Evolutionary conservation across 305 asterid species (phyloP), one percentile per base, ranked within the genome.

Genomic region (Rubia peregrina): DNA sequence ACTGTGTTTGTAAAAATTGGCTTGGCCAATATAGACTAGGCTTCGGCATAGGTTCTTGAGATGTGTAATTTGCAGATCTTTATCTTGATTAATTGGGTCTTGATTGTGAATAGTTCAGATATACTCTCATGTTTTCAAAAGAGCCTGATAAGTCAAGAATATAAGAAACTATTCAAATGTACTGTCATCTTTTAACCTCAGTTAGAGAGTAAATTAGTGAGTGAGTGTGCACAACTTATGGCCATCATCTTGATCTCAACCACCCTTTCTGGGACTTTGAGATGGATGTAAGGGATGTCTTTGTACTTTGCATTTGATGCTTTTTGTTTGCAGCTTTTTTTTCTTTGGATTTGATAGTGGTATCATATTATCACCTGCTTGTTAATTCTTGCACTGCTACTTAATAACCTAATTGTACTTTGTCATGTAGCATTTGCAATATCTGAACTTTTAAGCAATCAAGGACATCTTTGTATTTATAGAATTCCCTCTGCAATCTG

Each of bases 191-290:
- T 64, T 64, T 40, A n/a, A 11, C 53, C 41, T 64, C 19, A 17
- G 51, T 64, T 40, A 64, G 40, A 40, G 51, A 63, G 48, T 63
- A 63, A 6, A 64, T 17, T 41, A 64, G 51, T 64, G 68, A 64
- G 68, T 40, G 66, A 33, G 12, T 61, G 69, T 19, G 55, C 46
- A 19, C 42, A n/a, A 22, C 0, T 11, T 69, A 36, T 12, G 57
- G 51, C 9, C 64, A 68, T 10, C 24, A 8, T 51, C 49, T 7
- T 0, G 68, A 21, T 63, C 48, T 38, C 24, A 64, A 64, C 22
- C 22, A 8, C 30, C 51, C 68, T 33, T 36, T 38, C 9, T 38
- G 49, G 49, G 68, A 13, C 36, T 3, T 62, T 61, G 41, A 16
- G 40, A 36, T 40, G 26, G 68, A 63, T 62, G 22, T 6, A 6